A percentile compares a stretch with the other conserved stretches of the same genome.
Conservation (phyloP, 2,329 filamentous ascomycete genomes). For the Cytospora mali region DNA sequence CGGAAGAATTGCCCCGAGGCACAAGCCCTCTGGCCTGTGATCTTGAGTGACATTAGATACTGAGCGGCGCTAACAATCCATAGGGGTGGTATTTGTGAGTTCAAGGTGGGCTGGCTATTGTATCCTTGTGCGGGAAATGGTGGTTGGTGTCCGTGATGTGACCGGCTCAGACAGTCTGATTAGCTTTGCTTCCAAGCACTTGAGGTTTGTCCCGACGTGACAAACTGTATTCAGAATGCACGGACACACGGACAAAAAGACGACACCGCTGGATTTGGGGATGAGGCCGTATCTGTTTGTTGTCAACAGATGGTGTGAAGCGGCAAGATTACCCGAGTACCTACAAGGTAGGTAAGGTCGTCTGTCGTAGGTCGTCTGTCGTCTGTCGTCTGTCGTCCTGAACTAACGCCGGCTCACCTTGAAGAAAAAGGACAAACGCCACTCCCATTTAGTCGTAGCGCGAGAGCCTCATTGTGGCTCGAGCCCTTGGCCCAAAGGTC, state of each 20-base stretch:
- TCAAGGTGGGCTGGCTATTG: conserved; percentile 13
- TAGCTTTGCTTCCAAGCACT: no score
- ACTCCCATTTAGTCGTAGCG: background rate
- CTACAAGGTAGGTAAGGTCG: no score
- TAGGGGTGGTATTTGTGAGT: background rate
- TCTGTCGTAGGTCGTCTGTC: background rate
- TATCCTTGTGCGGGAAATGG: conserved; percentile 16
- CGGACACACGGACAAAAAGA: no score
- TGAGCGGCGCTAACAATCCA: background rate
- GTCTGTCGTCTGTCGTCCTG: no score
- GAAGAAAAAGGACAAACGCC: background rate
- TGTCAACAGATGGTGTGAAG: conserved; percentile 4
- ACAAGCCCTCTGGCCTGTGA: conserved; percentile 23
- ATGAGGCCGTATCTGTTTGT: no score
- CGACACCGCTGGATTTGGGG: no score
- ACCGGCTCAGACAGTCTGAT: no score
- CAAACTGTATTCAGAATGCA: no score
- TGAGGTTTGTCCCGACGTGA: no score
- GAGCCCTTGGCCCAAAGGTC: conserved; percentile 1
- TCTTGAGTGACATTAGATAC: conserved; percentile 14
- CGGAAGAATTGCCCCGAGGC: conserved; percentile 8
- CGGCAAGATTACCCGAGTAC: background rate
- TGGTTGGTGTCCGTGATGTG: no score
- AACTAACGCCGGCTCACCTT: background rate
- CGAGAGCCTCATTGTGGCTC: conserved; percentile 21